Evolutionary conservation across 106 monocot species (phyloP), one percentile per base, ranked within the genome.

Genomic region (Allium sativum): DNA sequence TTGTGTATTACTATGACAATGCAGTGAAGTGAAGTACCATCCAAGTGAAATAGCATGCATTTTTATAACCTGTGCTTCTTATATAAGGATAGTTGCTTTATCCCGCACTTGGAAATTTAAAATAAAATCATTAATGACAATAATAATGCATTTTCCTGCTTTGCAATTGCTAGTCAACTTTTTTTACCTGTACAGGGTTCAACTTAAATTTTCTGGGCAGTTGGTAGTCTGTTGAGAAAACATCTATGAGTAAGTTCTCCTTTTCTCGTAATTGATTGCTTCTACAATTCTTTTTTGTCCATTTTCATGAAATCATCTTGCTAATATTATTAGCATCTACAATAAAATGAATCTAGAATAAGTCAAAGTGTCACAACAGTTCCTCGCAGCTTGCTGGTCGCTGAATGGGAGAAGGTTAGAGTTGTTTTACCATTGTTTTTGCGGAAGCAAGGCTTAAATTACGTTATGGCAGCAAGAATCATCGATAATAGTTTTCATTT

Each of bases 331-430:
- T 2, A 0, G 20, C 21, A 8, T 12, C 19, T 18, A 21, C 21
- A 5, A 55, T 56, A 77, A 77, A 87, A 79, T 73, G 82, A 87
- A 66, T 52, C 70, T 53, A 60, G 52, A 66, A 65, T 66, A 22
- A 22, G 19, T 48, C 68, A 40, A 31, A 70, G 43, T 65, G 67
- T 84, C 40, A 42, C 73, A 0, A 53, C 84, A 54, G 73, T 88
- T 52, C 74, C 91, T n/a, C 40, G 76, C 9, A 80, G 77, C 65
- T 65, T 91, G 56, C 62, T 96, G 67, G 73, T 71, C 46, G 84
- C 96, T 48, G 96, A 96, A 63, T 87, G 76, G 73, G 96, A 96
- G 74, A 91, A 96, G 74, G 96, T 91, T 10, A 96, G 78, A 61
- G 96, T 91, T 48, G 77, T 96, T 21, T 64, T 96, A 19, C 63